Conservation (phyloP, 225 moss, liverwort and hornwort genomes). For the Sphagnum tenellum region DNA sequence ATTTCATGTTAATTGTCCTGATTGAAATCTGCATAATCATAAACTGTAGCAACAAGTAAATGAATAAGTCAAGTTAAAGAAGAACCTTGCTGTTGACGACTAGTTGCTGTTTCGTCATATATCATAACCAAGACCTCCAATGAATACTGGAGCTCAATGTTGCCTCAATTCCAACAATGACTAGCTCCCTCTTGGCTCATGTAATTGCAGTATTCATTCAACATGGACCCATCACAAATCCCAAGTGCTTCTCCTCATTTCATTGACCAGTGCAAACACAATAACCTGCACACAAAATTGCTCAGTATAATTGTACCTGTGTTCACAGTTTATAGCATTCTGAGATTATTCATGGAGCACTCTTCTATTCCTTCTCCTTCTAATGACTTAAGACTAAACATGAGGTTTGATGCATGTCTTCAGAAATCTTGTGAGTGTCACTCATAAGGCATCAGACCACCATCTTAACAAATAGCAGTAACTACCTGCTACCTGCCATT, state of each 20-base stretch:
- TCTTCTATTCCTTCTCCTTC: constrained; percentile 1
- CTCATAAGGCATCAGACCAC: too few species aligned
- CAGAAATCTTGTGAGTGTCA: too few species aligned
- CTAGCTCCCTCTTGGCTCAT: constrained; percentile 63
- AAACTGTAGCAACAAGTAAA: too few species aligned
- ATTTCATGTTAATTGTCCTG: too few species aligned
- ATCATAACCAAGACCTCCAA: constrained; percentile 55
- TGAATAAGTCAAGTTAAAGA: too few species aligned
- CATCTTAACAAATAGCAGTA: too few species aligned
- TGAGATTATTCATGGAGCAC: not conserved
- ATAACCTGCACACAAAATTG: constrained; percentile 43
- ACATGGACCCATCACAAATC: constrained; percentile 73
- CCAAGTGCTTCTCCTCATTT: constrained; percentile 59
- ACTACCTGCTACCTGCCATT: too few species aligned
- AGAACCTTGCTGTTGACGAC: too few species aligned
- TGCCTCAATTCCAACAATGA: constrained; percentile 53
- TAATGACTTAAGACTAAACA: constrained; percentile 1
- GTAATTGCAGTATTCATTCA: constrained; percentile 95
- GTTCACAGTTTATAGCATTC: too few species aligned
- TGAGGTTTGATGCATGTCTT: not conserved
- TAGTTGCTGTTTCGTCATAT: constrained; percentile 33
- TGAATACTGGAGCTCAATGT: constrained; percentile 37
- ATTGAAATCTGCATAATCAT: too few species aligned
- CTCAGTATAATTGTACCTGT: too few species aligned
- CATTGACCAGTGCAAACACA: constrained; percentile 72